phyloP scores from a whole-genome alignment of 768 basidiomycete species.

The Agrocybe chaxingu region DNA sequence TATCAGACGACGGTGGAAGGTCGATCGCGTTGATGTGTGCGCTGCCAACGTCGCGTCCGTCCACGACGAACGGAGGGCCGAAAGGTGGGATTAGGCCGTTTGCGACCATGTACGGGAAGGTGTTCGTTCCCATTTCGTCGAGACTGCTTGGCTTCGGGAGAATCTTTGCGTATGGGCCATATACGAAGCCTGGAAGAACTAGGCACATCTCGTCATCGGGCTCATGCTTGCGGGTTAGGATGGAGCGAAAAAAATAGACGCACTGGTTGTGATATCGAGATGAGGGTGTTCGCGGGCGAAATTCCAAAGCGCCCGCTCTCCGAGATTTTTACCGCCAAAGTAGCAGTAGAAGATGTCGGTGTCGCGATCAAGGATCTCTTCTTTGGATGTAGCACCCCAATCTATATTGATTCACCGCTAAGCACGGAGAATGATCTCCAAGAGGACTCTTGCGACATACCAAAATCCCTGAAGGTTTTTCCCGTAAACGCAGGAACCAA shows the following conservation, averaged over 20 bases:
- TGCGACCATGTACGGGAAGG: conserved; percentile 21
- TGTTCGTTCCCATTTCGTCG: conserved; percentile 22
- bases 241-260: conserved; percentile 7
- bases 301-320: conserved; percentile 37
- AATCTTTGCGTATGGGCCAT: conserved; percentile 28
- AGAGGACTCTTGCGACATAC: too few relatives aligned
- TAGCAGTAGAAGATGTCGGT: conserved; percentile 27
- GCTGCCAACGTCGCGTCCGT: conserved; percentile 30
- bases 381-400: conserved; percentile 27
- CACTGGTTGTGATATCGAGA: conserved; percentile 33
- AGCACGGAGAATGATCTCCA: too few relatives aligned
- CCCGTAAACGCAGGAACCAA: too few relatives aligned
- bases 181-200: conserved; percentile 34
- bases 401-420: conserved; percentile 14
- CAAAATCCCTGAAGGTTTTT: too few relatives aligned
- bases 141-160: conserved; percentile 22
- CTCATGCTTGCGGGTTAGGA: not conserved
- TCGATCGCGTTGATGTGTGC: conserved; percentile 26
- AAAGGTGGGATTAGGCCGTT: conserved; percentile 15
- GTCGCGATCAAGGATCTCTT: conserved; percentile 21
- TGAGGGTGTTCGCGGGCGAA: conserved; percentile 33
- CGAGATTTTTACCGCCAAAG: conserved; percentile 34
- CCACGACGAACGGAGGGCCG: conserved; percentile 21
- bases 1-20: conserved; percentile 13
- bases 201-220: not conserved